Percentiles rank a stretch among this genome's conserved stretches.
phyloP scores from a whole-genome alignment of 1,284 basidiomycete genomes.

The Sporisorium sorghi region DNA sequence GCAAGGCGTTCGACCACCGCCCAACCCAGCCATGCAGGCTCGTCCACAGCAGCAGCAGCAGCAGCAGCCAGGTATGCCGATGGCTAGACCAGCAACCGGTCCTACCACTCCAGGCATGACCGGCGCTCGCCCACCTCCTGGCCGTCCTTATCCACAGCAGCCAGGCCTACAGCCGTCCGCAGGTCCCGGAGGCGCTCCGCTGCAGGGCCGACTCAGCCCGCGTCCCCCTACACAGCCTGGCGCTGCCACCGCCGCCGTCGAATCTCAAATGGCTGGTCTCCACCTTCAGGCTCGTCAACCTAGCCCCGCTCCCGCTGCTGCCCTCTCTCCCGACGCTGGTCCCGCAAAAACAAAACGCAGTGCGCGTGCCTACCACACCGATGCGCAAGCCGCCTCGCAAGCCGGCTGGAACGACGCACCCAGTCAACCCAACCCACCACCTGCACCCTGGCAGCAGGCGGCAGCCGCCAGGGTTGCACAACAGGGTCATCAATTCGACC shows the following conservation, averaged over 20 bases:
- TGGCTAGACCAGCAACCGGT: slow-evolving; percentile 17
- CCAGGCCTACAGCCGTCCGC: slow-evolving; percentile 10
- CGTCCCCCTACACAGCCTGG: slow-evolving; percentile 35
- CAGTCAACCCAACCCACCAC: slow-evolving; percentile 54
- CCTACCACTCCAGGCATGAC: slow-evolving; percentile 19
- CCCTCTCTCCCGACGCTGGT: slow-evolving; percentile 30
- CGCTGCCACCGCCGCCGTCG: slow-evolving; percentile 15
- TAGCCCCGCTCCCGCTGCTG: slow-evolving; percentile 27
- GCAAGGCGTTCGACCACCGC: slow-evolving; percentile 21
- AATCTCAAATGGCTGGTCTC: slow-evolving; percentile 51
- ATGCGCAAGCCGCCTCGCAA: slow-evolving; percentile 44
- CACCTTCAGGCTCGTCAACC: slow-evolving; percentile 44
- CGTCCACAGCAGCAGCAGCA: slow-evolving; percentile 25
- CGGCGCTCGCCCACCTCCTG: slow-evolving; percentile 27
- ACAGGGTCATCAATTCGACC: slow-evolving; percentile 42
- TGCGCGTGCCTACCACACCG: slow-evolving; percentile 68
- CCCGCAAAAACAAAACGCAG: slow-evolving; percentile 63
- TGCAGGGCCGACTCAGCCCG: slow-evolving; percentile 42
- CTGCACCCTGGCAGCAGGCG: slow-evolving; percentile 64
- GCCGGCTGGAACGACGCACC: slow-evolving; percentile 64
- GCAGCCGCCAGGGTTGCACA: slow-evolving; percentile 61
- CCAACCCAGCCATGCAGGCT: slow-evolving; percentile 25
- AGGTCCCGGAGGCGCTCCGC: slow-evolving; percentile 3
- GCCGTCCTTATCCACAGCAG: slow-evolving; percentile 36
- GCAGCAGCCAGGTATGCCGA: slow-evolving; percentile 37